Evolutionary conservation across 345 rosid species (phyloP), one percentile per base, ranked within the genome.

Genomic region (Brassica rapa): DNA sequence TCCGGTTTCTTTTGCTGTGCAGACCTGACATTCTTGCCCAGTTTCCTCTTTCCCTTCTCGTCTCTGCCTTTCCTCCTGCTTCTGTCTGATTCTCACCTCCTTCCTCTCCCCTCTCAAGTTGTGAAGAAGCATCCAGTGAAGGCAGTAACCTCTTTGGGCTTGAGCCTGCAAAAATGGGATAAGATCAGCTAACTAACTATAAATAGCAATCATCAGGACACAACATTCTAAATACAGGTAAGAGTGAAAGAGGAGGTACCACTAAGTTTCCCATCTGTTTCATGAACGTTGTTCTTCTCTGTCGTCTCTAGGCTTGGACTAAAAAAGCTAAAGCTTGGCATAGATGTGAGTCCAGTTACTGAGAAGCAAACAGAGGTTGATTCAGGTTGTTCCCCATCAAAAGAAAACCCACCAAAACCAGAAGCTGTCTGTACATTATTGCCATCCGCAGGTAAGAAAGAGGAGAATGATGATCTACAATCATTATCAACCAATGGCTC

Each of bases 281-380:
- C 68, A 57, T 72, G 24, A 21, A 62, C 72, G 71, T 32, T 72
- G 19, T 68, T 86, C 63, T 81, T 80, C 65, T 61, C 65, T 37
- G 66, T 63, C 3, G 35, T 67, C 11, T 61, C 77, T 65, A 87
- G 61, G 69, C 61, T 49, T 16, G 88, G 88, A 63, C 88, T 74
- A 68, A 86, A 85, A 84, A 93, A 93, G 53, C 85, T 77, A 78
- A 91, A 87, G 79, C 97, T 93, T 49, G 87, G 92, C 89, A 90
- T 85, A 12, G 96, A 86, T 19, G 83, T 80, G 56, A 91, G 14
- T 67, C 89, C 78, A 19, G 83, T 78, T 46, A 70, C 33, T 14
- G 86, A 72, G 59, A 85, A 73, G 33, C 86, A 84, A 29, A 30
- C 66, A 15, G 70, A 51, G 56, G 77, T 61, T 29, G 92, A 77